phyloP scores from a whole-genome alignment of 805 yeast species.

The Candida orba region DNA sequence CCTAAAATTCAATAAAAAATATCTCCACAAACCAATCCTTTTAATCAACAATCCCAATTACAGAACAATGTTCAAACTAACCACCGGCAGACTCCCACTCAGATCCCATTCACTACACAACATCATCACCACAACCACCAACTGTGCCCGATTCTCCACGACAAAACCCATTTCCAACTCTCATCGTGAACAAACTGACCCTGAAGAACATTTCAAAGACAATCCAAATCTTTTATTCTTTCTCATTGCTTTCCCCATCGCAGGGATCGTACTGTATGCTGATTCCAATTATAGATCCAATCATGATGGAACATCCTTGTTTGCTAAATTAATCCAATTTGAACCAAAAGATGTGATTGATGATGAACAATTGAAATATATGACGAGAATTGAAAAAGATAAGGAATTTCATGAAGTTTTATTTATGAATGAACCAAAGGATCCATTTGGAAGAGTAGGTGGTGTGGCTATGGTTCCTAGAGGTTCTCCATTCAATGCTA shows the following conservation, averaged over 20 bases:
- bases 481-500: conserved; percentile 9
- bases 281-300: conserved; percentile 1
- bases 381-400: conserved; percentile 2
- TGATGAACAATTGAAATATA: not conserved
- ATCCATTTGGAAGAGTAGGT: conserved; percentile 2
- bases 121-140: too few species aligned
- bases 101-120: too few species aligned
- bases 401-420: conserved; percentile 5
- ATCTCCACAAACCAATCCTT: too few species aligned
- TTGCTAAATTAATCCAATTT: conserved; percentile 2
- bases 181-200: too few species aligned
- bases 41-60: too few species aligned
- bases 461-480: conserved; percentile 4
- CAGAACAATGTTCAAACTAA: not conserved
- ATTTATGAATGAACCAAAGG: not conserved
- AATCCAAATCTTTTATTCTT: too few species aligned
- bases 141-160: too few species aligned
- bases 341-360: conserved; percentile 2
- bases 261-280: not conserved
- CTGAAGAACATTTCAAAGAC: too few species aligned
- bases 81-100: too few species aligned
- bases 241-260: not conserved
- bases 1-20: too few species aligned
- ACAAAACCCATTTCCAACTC: too few species aligned
- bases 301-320: conserved; percentile 1